Evolutionary conservation across 768 basidiomycete genomes (phyloP).

Genomic region (Collybia sordida): DNA sequence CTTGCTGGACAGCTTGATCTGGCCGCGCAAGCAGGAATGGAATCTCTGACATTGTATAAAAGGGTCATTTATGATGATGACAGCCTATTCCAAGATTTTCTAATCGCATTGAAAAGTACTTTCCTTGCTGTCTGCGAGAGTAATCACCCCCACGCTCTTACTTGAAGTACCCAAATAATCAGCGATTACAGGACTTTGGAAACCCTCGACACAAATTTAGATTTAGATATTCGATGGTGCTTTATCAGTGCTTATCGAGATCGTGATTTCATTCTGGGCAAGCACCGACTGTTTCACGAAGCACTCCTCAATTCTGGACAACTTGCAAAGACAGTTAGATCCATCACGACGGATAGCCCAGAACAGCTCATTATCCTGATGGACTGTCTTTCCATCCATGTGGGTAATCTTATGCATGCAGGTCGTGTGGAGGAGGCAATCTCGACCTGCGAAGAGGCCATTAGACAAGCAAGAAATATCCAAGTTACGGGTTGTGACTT

Average conservation of each 20-base stretch:
- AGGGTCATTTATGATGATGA: not conserved
- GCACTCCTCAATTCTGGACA: conserved; percentile 1
- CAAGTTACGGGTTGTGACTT: not conserved
- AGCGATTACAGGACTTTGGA: conserved; percentile 3
- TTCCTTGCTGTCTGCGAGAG: not conserved
- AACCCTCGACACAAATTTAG: not conserved
- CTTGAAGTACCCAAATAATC: not conserved
- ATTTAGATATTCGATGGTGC: not conserved
- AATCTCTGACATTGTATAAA: not conserved
- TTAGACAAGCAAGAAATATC: conserved; percentile 1
- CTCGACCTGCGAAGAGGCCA: conserved; percentile 2
- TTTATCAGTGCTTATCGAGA: conserved; percentile 1
- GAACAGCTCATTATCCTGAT: not conserved
- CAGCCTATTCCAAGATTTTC: not conserved
- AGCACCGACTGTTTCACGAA: conserved; percentile 9
- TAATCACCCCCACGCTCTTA: not conserved
- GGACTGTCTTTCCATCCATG: not conserved
- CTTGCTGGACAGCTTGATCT: conserved; percentile 5
- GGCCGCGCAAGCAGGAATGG: not conserved
- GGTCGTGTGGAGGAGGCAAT: conserved; percentile 6
- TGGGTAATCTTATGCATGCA: conserved; percentile 2
- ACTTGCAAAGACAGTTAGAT: not conserved
- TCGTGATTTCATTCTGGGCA: conserved; percentile 5
- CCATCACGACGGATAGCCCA: conserved; percentile 2
- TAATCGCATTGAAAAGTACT: not conserved